phyloP scores from a whole-genome alignment of 306 rosid genomes.

The Rosa lucieae region DNA sequence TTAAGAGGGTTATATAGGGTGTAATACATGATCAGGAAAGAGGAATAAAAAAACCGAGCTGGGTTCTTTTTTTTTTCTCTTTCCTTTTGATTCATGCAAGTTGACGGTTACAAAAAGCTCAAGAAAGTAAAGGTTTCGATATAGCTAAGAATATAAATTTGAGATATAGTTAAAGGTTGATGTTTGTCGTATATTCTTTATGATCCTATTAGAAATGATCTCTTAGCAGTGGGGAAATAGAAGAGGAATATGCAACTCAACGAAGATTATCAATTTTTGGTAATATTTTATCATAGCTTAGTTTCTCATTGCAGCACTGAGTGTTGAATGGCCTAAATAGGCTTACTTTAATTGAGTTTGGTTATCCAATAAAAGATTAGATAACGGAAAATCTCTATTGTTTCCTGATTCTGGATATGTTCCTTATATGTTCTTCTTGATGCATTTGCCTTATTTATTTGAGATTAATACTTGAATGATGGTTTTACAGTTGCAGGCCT shows the following conservation, averaged over 20 bases:
- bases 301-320: neutral
- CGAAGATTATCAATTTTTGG: neutral
- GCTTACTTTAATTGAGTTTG: neutral
- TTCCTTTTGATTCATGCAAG: neutral
- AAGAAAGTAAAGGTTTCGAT: neutral
- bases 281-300: neutral
- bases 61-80: neutral
- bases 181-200: neutral
- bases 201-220: neutral
- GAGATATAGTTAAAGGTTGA: neutral
- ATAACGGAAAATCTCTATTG: neutral
- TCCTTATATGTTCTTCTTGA: neutral
- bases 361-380: neutral
- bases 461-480: slow-evolving; percentile 3
- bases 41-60: neutral
- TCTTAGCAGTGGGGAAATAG: too few species aligned
- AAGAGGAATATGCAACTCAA: too few species aligned
- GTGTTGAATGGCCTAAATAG: neutral
- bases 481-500: slow-evolving; percentile 15
- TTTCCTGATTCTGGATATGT: neutral
- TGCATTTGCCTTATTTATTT: slow-evolving; percentile 11
- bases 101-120: neutral
- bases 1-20: neutral
- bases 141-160: neutral
- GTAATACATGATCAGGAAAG: neutral